A percentile compares a stretch with the other conserved stretches of the same genome.
phyloP scores from a whole-genome alignment of 1,284 basidiomycete species.

The Entoloma clypeatum region DNA sequence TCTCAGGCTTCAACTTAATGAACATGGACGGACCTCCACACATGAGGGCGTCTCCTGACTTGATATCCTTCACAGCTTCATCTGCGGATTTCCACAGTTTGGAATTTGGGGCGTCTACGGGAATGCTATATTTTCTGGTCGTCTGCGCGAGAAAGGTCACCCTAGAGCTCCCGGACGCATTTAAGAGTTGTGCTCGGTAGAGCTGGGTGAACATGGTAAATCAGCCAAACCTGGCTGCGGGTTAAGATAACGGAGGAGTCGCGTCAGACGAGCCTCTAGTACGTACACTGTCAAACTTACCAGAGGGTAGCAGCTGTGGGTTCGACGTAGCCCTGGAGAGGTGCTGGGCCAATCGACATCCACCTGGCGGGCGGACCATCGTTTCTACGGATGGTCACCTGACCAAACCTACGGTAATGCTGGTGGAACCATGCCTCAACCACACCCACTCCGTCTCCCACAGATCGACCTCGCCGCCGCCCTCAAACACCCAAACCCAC shows the following conservation, averaged over 20 bases:
- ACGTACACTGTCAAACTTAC: too few relatives aligned
- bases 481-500: constrained; percentile 52
- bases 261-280: too few relatives aligned
- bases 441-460: constrained; percentile 45
- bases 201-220: constrained; percentile 20
- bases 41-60: constrained; percentile 74
- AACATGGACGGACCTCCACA: constrained; percentile 64
- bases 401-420: constrained; percentile 11
- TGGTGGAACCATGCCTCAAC: constrained; percentile 29
- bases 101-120: constrained; percentile 39
- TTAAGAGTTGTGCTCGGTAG: constrained; percentile 19
- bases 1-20: neutral
- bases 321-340: too few relatives aligned
- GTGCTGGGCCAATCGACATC: too few relatives aligned
- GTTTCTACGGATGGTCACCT: constrained; percentile 10
- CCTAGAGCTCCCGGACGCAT: too few relatives aligned
- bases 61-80: constrained; percentile 79
- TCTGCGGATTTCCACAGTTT: constrained; percentile 82
- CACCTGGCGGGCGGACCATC: constrained; percentile 7
- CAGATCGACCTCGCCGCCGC: constrained; percentile 61
- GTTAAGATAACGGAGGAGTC: too few relatives aligned
- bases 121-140: constrained; percentile 31
- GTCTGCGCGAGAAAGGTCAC: constrained; percentile 17
- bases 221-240: too few relatives aligned
- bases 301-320: too few relatives aligned